These are phyloP conservation scores for Russula sp. DNA, from an alignment of 768 basidiomycete genomes.

Conservation along the genomic window DNA sequence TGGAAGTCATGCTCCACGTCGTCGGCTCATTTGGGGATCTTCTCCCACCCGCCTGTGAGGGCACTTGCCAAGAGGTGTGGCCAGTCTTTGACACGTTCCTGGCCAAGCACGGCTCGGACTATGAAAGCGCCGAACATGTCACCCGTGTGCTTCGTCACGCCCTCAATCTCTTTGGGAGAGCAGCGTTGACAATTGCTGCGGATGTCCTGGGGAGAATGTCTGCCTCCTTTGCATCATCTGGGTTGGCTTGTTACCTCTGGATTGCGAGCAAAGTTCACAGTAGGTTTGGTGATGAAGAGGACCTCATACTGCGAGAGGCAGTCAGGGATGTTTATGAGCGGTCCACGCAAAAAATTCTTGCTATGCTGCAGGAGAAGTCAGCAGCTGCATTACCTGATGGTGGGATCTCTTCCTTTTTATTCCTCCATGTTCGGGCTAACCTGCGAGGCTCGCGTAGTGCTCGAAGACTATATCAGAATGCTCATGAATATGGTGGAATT, in stretches of 20 bases:
- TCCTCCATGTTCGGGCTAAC: neutral
- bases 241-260: conserved; percentile 88
- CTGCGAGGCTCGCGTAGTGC: conserved; percentile 45
- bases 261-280: conserved; percentile 83
- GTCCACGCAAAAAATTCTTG: conserved; percentile 64
- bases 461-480: conserved; percentile 92
- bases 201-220: conserved; percentile 72
- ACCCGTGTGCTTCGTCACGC: conserved; percentile 84
- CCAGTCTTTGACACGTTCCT: conserved; percentile 75
- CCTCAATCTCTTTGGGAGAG: conserved; percentile 68
- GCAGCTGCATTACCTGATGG: conserved; percentile 84
- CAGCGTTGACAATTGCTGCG: conserved; percentile 61
- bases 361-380: conserved; percentile 58
- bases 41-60: conserved; percentile 72
- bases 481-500: conserved; percentile 60
- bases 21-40: conserved; percentile 78
- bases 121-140: conserved; percentile 73
- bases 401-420: conserved; percentile 35
- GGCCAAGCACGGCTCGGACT: conserved; percentile 66
- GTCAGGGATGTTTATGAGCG: conserved; percentile 67
- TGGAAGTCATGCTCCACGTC: conserved; percentile 87
- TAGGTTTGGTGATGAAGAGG: conserved; percentile 65
- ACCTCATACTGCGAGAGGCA: conserved; percentile 47
- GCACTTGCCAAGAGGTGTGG: conserved; percentile 79
- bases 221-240: conserved; percentile 69